Evolutionary conservation across 2,329 filamentous ascomycete genomes (phyloP).

Genomic region (Epicoccum sorghinum): DNA sequence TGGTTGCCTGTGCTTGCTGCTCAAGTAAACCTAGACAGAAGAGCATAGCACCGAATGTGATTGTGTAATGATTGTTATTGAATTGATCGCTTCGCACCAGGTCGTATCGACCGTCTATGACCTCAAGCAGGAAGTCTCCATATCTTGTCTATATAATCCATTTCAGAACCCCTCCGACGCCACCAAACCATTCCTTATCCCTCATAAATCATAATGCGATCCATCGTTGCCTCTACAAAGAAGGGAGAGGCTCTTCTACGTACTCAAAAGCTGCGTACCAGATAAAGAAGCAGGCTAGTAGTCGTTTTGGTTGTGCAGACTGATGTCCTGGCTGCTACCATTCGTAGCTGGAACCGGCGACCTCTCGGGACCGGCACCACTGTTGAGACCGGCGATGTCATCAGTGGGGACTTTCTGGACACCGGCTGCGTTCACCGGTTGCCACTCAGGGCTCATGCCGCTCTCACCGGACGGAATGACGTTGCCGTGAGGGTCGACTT

Average conservation of each 20-base stretch:
- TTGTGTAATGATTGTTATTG: too few species aligned
- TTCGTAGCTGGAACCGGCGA: conserved; percentile 27
- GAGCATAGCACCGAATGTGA: too few species aligned
- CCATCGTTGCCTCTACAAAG: background rate
- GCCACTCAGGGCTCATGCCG: conserved; percentile 30
- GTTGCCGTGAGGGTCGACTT: conserved; percentile 62
- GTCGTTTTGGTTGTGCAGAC: conserved; percentile 62
- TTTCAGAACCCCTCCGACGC: conserved; percentile 12
- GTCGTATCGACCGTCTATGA: conserved; percentile 1
- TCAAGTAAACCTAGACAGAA: too few species aligned
- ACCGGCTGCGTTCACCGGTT: conserved; percentile 28
- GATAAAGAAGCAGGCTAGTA: conserved; percentile 18
- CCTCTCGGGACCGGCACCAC: conserved; percentile 31
- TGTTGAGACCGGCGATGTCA: conserved; percentile 23
- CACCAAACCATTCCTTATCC: background rate
- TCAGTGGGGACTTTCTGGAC: conserved; percentile 20
- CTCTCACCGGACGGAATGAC: conserved; percentile 58
- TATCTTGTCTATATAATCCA: conserved; percentile 2
- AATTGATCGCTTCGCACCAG: too few species aligned
- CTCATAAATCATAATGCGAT: conserved; percentile 9
- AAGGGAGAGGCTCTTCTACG: background rate
- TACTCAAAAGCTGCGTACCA: background rate
- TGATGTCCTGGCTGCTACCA: conserved; percentile 61
- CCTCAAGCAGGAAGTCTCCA: background rate
- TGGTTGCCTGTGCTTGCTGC: too few species aligned